A percentile compares a stretch with the other conserved stretches of the same genome.
Evolutionary conservation across 306 rosid genomes (phyloP).

Genomic region (Leucaena leucocephala): DNA sequence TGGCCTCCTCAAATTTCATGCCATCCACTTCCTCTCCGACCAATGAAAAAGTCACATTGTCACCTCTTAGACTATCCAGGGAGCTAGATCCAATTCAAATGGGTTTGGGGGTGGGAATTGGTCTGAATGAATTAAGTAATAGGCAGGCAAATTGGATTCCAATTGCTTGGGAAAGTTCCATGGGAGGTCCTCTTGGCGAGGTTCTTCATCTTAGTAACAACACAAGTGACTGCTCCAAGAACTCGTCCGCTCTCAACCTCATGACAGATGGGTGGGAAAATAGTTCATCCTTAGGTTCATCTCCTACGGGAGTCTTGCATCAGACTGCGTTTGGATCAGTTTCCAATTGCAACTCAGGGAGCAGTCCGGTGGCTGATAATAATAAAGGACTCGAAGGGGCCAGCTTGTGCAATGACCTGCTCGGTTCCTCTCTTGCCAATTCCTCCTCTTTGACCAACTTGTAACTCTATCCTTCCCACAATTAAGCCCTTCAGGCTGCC

Average conservation of each 20-base stretch:
- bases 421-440: conserved; percentile 50
- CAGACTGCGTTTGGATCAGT: conserved; percentile 76
- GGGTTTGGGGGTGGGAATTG: conserved; percentile 60
- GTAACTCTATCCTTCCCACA: conserved; percentile 8
- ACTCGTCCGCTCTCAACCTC: conserved; percentile 72
- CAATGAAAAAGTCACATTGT: conserved; percentile 61
- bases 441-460: conserved; percentile 50
- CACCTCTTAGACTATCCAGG: conserved; percentile 65
- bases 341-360: conserved; percentile 89
- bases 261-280: conserved; percentile 81
- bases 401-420: conserved; percentile 67
- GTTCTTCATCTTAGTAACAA: conserved; percentile 64
- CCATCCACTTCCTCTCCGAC: conserved; percentile 52
- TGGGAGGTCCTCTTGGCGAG: conserved; percentile 96
- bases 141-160: conserved; percentile 80
- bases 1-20: conserved; percentile 49
- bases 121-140: conserved; percentile 32
- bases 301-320: conserved; percentile 87
- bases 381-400: conserved; percentile 65
- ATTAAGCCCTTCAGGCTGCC: background rate
- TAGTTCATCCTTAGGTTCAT: conserved; percentile 78
- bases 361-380: conserved; percentile 85
- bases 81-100: conserved; percentile 63
- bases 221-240: conserved; percentile 44
- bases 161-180: conserved; percentile 73